phyloP scores from a whole-genome alignment of 2,329 filamentous ascomycete genomes.

The Cercospora sojina region DNA sequence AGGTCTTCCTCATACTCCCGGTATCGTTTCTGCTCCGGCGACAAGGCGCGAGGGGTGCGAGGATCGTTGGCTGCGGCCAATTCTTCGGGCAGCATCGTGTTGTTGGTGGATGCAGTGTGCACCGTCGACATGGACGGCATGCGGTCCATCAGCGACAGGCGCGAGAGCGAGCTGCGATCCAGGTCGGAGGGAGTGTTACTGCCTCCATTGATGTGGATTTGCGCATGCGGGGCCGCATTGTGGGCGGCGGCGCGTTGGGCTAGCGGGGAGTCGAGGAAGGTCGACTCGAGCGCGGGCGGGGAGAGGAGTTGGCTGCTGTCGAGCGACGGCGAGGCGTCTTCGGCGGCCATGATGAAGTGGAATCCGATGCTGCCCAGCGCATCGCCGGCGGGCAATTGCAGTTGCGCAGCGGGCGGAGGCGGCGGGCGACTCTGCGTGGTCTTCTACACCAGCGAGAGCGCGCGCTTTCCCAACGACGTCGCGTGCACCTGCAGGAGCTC shows the following conservation, averaged over 20 bases:
- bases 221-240: not conserved
- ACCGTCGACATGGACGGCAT: slow-evolving; percentile 14
- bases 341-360: not conserved
- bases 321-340: slow-evolving; percentile 8
- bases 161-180: slow-evolving; percentile 6
- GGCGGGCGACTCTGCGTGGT: slow-evolving; percentile 1
- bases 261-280: slow-evolving; percentile 3
- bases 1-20: slow-evolving; percentile 15
- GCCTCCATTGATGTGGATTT: not conserved
- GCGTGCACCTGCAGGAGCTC: slow-evolving; percentile 1
- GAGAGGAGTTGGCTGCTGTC: slow-evolving; percentile 4
- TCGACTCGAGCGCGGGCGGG: slow-evolving; percentile 7
- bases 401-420: not conserved
- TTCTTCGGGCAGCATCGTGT: slow-evolving; percentile 11
- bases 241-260: not conserved
- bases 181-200: not conserved
- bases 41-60: slow-evolving; percentile 14
- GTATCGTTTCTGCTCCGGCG: slow-evolving; percentile 15
- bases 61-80: slow-evolving; percentile 7
- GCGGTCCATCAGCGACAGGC: slow-evolving; percentile 5
- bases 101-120: slow-evolving; percentile 4
- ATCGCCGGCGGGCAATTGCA: not conserved
- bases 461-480: not conserved
- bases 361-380: not conserved
- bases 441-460: not conserved